Base-by-base conservation (phyloP, 2,329 filamentous ascomycete species). In the Ambrosiella cleistominuta region DNA sequence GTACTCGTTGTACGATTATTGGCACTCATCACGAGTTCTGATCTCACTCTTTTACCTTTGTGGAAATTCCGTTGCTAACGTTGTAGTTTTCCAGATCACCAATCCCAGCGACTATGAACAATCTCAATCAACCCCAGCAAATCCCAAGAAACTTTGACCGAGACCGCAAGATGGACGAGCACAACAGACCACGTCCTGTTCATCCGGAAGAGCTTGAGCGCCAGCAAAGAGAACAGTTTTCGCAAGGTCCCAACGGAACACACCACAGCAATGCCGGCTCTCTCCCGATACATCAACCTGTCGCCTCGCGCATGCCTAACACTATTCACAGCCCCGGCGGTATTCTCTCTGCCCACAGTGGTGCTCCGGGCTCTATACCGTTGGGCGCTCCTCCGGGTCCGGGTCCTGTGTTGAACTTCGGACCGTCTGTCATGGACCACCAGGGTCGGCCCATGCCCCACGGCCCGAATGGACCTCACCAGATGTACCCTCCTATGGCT, bases 241-340 rank as follows among this genome's bases (percentile, higher is more conserved):
- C 84, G 49, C 78, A 81, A 56, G 83, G 82, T 66, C 84, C 83
- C 64, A 82, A 84, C 27, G 88, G 86, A 61, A 82, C 85, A 35
- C 88, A 93, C 66, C 90, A 96, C 69, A 93, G 85, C 70, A 90
- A 87, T 66, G 83, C 87, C 44, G 88, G 85, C 59, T 88, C 90
- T 2, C 87, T 95, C 57, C 88, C 90, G 57, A 84, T 97, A 65
- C 91, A 97, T 70, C 91, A 97, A 69, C 91, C 91, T 4, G 89
- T 96, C 60, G 91, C 91, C 62, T 82, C 89, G 67, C 76, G 90
- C 70, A 75, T 88, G 62, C 72, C 85, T 59, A 85, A 83, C 62
- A 85, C 88, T 56, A 94, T 96, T 59, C 91, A 95, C 68, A 94
- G 89, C 51, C 91, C 91, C 1, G 91, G 93, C 63, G 91, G 91